Evolutionary conservation across 2,329 filamentous ascomycete species (phyloP), one percentile per base, ranked within the genome.

Genomic region (Aspergillus eucalypticola): DNA sequence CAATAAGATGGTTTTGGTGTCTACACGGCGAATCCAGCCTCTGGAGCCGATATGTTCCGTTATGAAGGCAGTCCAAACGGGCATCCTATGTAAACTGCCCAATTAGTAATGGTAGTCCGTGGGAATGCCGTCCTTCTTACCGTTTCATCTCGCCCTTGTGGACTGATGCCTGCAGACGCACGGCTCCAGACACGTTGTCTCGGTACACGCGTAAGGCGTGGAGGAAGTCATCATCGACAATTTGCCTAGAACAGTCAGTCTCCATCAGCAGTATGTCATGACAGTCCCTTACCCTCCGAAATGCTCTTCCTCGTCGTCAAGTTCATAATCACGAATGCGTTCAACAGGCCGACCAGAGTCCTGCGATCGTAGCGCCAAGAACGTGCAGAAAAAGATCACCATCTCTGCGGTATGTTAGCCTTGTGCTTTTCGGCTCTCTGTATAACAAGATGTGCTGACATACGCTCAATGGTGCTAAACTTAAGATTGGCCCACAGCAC

Each of bases 31-130:
- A 60, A 83, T 76, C 83, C 84, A 86, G 35, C 73, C 74, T 5
- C 72, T 76, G 54, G 78, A 74, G 27, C 73, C 72, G 35, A 84
- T 72, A 57, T 81, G 78, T 23, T 79, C 72, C 1, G 81, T 82
- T 19, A 85, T 76, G 61, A 85, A 86, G 0, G 83, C 82, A 2
- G 84, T 88, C 86, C 86, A 88, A 58, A 88, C 82, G 0, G 86
- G 85, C 2, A 83, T 82, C 19, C 79, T 81, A 52, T 17, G 1
- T 17, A 13, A 35, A 19, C 39, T 29, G 48, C 46, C 39, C 51
- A 32, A 48, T 41, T 50, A 35, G 49, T 59, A 46, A 32, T n/a
- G 4, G 5, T 51, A 21, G 23, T 38, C 23, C 11, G 39, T 8
- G 4, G 11, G 25, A 39, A 4, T 2, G 5, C 15, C 25, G 15